Evolutionary conservation across 768 basidiomycete genomes (phyloP), one percentile per base, ranked within the genome.

Genomic region (Rhodotorula diobovata): DNA sequence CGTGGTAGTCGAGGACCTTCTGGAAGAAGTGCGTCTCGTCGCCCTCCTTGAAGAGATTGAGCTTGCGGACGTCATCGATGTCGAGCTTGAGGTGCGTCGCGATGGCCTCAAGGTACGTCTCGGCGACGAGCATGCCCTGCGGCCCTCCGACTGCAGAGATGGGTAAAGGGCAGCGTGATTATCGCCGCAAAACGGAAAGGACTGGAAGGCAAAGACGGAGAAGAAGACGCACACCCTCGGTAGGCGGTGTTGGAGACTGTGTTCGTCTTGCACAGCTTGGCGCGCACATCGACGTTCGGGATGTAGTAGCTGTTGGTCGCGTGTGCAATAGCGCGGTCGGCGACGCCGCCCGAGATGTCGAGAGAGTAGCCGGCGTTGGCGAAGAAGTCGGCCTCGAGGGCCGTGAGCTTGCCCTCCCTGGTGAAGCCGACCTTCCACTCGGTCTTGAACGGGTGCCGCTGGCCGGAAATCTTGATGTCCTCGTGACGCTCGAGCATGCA

Each of bases 181-280:
- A n/a, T 53, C 51, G 41, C 46, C 11, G 48, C n/a, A n/a, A n/a
- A n/a, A n/a, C n/a, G 51, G 6, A 28, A 7, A 16, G 28, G 28
- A 11, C 10, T n/a, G 11, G 20, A 45, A 18, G 45, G 11, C 23
- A 28, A 50, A 25, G 23, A 23, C 6, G 14, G 48, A 25, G 48
- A 28, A 4, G 25, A 10, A 11, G 48, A 23, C 48, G 48, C 25
- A 25, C 25, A 23, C 25, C 21, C 57, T 21, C 70, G 61, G 60
- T 39, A 75, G 12, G 77, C 77, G 18, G 75, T 76, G 61, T 78
- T 78, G 4, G 76, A 77, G 55, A 77, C 72, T 7, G 76, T 78
- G 67, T 78, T 71, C 6, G 78, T 78, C 63, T 77, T 77, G 71
- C 68, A 66, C 35, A 73, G 46, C 55, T 66, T 60, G 41, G 68